Conservation (phyloP, 768 basidiomycete genomes). For the Boletus rex-veris region DNA sequence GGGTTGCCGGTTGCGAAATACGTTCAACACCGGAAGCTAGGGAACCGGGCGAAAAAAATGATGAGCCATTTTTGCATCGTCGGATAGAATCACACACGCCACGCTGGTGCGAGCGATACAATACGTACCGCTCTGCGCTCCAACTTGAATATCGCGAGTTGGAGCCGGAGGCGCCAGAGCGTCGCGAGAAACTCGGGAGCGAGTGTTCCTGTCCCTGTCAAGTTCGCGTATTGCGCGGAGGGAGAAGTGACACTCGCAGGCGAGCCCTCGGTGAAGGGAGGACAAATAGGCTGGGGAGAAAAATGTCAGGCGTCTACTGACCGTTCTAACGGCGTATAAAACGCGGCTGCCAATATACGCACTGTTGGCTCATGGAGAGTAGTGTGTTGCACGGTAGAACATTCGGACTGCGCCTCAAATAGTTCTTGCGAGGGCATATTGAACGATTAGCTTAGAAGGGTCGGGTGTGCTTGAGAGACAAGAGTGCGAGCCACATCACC, state of each 20-base stretch:
- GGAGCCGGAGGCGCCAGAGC: slow-evolving; percentile 18
- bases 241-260: neutral
- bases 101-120: neutral
- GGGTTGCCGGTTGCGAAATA: slow-evolving; percentile 6
- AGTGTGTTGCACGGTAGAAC: neutral
- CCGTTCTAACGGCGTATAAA: neutral
- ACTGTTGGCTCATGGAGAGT: neutral
- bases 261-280: neutral
- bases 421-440: slow-evolving; percentile 4
- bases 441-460: neutral
- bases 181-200: slow-evolving; percentile 12
- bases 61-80: neutral
- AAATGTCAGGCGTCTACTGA: neutral
- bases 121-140: slow-evolving; percentile 24
- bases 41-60: neutral
- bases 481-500: neutral
- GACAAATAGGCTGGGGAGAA: neutral
- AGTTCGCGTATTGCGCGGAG: neutral
- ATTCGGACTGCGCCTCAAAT: neutral
- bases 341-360: neutral
- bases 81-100: neutral
- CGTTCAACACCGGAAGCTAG: slow-evolving; percentile 23
- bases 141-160: slow-evolving; percentile 17
- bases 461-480: neutral
- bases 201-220: neutral